Conservation (phyloP, 2,329 filamentous ascomycete species). For the Cytospora mali region DNA sequence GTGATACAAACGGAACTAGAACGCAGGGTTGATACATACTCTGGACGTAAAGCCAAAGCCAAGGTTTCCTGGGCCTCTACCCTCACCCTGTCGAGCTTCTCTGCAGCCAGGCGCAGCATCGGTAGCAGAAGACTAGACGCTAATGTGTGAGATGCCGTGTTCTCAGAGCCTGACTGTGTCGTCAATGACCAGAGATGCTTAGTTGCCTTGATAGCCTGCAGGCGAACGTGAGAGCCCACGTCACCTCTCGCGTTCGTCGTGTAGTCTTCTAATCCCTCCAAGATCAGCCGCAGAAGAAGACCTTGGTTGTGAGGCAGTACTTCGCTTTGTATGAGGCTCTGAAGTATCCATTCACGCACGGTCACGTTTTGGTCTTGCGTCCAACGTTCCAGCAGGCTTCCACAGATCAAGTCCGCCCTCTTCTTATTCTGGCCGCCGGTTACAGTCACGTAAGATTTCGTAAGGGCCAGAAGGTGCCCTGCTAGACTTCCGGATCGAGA, state of each 20-base stretch:
- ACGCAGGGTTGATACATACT: constrained; percentile 42
- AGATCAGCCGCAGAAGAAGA: constrained; percentile 50
- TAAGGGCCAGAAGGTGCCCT: constrained; percentile 57
- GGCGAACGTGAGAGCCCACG: constrained; percentile 81
- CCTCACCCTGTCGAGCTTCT: constrained; percentile 89
- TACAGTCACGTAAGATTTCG: constrained; percentile 50
- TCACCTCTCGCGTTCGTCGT: constrained; percentile 88
- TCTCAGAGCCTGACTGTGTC: not conserved
- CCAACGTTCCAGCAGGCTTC: constrained; percentile 58
- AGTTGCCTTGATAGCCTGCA: constrained; percentile 79
- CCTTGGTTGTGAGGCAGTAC: constrained; percentile 46
- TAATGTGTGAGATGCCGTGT: constrained; percentile 30
- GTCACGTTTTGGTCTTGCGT: constrained; percentile 51
- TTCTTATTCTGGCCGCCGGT: constrained; percentile 29
- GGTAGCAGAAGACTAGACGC: constrained; percentile 49
- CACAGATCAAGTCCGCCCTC: constrained; percentile 38
- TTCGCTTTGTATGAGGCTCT: constrained; percentile 53
- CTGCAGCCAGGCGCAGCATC: constrained; percentile 71
- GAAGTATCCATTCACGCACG: constrained; percentile 57
- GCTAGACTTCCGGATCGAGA: constrained; percentile 44
- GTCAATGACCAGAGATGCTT: constrained; percentile 59
- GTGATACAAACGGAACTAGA: no score
- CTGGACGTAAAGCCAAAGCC: constrained; percentile 45
- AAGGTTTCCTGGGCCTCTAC: constrained; percentile 63
- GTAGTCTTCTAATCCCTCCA: constrained; percentile 78